Evolutionary conservation across 352 stramenopile genomes (phyloP).

Genomic region (Globisporangium nodosum): DNA sequence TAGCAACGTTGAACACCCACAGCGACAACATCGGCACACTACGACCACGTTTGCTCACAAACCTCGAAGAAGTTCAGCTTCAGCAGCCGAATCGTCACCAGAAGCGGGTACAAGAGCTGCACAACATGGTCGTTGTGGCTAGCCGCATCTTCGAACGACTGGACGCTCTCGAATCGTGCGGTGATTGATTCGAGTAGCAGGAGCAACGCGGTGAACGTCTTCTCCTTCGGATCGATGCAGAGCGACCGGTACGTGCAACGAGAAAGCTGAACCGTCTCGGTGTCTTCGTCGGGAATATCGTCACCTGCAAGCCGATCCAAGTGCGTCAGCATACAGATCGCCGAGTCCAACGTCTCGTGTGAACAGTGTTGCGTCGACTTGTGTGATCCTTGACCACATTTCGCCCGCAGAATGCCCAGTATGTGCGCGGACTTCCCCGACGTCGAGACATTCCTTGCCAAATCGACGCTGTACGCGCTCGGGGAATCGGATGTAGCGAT

Average conservation of each 20-base stretch:
- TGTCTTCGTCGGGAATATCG: constrained; percentile 67
- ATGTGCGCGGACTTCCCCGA: constrained; percentile 48
- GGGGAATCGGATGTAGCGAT: constrained; percentile 34
- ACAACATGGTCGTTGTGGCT: constrained; percentile 21
- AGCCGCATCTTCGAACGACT: constrained; percentile 4
- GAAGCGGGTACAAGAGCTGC: constrained; percentile 61
- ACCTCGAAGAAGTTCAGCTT: constrained; percentile 90
- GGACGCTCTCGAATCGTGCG: constrained; percentile 18
- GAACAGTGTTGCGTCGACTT: constrained; percentile 41
- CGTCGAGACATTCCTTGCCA: constrained; percentile 44
- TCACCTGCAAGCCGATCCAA: constrained; percentile 73
- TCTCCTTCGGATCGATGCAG: constrained; percentile 74
- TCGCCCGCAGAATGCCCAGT: constrained; percentile 41
- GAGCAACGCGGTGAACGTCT: constrained; percentile 61
- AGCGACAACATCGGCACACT: background rate
- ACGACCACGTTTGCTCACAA: constrained; percentile 2
- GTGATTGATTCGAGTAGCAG: constrained; percentile 43
- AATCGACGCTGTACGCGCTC: constrained; percentile 36
- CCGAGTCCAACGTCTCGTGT: constrained; percentile 45
- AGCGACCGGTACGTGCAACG: constrained; percentile 68
- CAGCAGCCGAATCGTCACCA: constrained; percentile 66
- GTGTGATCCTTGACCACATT: constrained; percentile 22
- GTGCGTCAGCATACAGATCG: constrained; percentile 71
- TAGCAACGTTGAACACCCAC: background rate
- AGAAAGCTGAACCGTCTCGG: constrained; percentile 74